Evolutionary conservation across 257 asterid genomes (phyloP), one percentile per base, ranked within the genome.

Genomic region (Parsonsia alboflavescens): DNA sequence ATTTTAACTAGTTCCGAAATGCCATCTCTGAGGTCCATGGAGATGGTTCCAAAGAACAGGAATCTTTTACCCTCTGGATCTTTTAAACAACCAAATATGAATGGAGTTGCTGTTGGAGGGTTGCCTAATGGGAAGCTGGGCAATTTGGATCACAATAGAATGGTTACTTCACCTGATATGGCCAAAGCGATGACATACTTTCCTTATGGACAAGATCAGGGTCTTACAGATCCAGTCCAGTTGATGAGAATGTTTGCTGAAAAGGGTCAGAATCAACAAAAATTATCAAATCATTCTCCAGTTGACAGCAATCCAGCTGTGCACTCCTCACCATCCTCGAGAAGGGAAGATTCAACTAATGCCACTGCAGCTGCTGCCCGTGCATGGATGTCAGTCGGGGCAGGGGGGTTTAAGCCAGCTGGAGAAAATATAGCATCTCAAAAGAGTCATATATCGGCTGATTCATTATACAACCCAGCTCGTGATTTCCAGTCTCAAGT

Each of bases 311-410:
- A 87, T 80, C 85, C 81, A 66, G 76, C 76, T 68, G 19, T 75
- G 52, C 76, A 84, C 10, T 76, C 81, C 22, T 64, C 77, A 17
- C 84, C 85, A 21, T 78, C 82, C 36, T 59, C 46, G 62, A 80
- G 82, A 72, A 84, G 85, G 75, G 82, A 79, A 22, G 90, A 88
- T 78, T 71, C 91, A 22, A 80, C 82, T 68, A 86, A 86, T 78
- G 96, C 97, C 8, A 87, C 98, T 68, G 82, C 84, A 7, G 88
- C 90, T 26, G 97, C 97, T 80, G 96, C 97, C 16, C 91, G 92
- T 2, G 93, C 88, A 66, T 92, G 97, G 98, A 94, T 92, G 97
- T 89, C 98, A 17, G 85, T 92, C 13, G 97, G 98, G 77, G 89
- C 94, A 16, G 97, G 81, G 72, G 98, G 96, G 61, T 81, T 84